Conservation (phyloP, 1,284 basidiomycete genomes). For the Trichosporon sp. region DNA sequence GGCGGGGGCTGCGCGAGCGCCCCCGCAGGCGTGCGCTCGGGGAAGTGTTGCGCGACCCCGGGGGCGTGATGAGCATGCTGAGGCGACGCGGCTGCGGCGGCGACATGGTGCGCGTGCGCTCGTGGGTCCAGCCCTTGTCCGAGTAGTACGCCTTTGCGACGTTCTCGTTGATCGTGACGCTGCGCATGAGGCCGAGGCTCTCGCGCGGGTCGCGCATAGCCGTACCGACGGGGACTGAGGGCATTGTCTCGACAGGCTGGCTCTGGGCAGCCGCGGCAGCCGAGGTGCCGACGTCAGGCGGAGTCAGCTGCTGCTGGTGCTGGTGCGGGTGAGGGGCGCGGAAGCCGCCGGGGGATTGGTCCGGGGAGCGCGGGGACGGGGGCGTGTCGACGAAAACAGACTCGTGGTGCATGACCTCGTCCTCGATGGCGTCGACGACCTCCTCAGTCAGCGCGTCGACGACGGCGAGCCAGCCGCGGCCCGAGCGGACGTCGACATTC, state of each 20-base stretch:
- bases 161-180: conserved; percentile 14
- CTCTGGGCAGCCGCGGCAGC: neutral
- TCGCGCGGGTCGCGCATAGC: conserved; percentile 2
- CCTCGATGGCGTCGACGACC: conserved; percentile 25
- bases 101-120: neutral
- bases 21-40: conserved; percentile 26
- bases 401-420: conserved; percentile 4
- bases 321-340: neutral
- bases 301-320: neutral
- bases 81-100: conserved; percentile 34
- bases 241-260: neutral
- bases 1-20: conserved; percentile 22
- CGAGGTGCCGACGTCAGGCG: neutral
- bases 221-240: neutral
- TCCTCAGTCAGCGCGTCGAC: conserved; percentile 49
- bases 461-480: conserved; percentile 48
- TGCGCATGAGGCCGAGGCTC: neutral
- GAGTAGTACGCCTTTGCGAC: conserved; percentile 11
- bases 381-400: neutral
- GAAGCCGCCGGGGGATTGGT: neutral
- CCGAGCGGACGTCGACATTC: conserved; percentile 43
- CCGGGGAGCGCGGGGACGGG: neutral
- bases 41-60: conserved; percentile 32
- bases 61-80: conserved; percentile 38
- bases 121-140: conserved; percentile 3